These are phyloP conservation scores for Chenopodium album DNA, from an alignment of 148 eudicot species.

Conservation along the genomic window DNA sequence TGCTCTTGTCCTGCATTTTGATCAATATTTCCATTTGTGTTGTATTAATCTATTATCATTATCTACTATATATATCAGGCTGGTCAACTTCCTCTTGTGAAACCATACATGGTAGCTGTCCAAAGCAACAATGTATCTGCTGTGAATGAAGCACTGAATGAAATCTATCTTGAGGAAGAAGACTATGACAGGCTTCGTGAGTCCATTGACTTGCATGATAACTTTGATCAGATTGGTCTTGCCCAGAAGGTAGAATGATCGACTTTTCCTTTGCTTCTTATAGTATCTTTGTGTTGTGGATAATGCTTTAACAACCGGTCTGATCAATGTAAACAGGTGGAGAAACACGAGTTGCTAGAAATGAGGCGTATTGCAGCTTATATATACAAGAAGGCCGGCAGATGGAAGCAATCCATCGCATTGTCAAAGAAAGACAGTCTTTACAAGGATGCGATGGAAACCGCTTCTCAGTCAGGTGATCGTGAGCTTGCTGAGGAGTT, in stretches of 20 bases:
- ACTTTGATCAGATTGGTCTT: conserved; percentile 95
- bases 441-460: conserved; percentile 98
- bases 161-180: conserved; percentile 95
- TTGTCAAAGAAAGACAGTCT: conserved; percentile 88
- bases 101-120: conserved; percentile 98
- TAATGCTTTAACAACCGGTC: not conserved
- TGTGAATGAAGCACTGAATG: conserved; percentile 95
- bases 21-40: not conserved
- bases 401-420: conserved; percentile 97
- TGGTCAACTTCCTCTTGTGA: conserved; percentile 88
- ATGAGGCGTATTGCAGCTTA: conserved; percentile 98
- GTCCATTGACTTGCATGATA: conserved; percentile 90
- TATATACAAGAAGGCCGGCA: conserved; percentile 93
- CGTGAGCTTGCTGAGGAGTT: conserved; percentile 97
- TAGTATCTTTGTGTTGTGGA: not conserved
- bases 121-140: conserved; percentile 95
- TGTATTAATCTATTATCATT: not conserved
- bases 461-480: conserved; percentile 97
- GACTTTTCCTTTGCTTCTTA: not conserved
- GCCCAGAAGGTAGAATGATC: conserved; percentile 73
- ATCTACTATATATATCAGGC: conserved; percentile 47
- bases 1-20: not conserved
- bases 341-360: conserved; percentile 94
- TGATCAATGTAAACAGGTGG: conserved; percentile 55
- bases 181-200: conserved; percentile 95